Evolutionary conservation across 805 yeast genomes (phyloP).

Genomic region (Yarrowia phangngaensis): DNA sequence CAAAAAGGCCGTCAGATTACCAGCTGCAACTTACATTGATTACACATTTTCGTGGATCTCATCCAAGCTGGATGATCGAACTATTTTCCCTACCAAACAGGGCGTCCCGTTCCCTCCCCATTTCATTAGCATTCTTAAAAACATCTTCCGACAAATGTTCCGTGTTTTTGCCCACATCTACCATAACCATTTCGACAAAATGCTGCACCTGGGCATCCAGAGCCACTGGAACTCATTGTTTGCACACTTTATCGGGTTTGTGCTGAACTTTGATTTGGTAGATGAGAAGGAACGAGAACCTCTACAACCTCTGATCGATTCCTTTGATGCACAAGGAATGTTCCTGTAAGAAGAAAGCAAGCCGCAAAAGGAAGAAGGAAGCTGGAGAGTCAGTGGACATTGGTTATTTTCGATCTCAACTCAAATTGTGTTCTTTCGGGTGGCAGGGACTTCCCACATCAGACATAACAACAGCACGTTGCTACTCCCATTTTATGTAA

Average conservation of each 20-base stretch:
- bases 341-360: too few relatives aligned
- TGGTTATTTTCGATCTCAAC: too few relatives aligned
- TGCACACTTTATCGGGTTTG: constrained; percentile 86
- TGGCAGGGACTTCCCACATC: too few relatives aligned
- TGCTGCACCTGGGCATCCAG: constrained; percentile 86
- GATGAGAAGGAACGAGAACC: constrained; percentile 81
- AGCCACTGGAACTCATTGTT: constrained; percentile 98
- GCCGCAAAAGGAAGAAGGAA: too few relatives aligned
- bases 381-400: too few relatives aligned
- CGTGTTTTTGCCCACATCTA: constrained; percentile 93
- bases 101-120: constrained; percentile 87
- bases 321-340: constrained; percentile 72
- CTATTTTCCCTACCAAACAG: constrained; percentile 84
- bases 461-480: too few relatives aligned
- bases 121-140: constrained; percentile 75
- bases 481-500: too few relatives aligned
- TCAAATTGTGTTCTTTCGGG: too few relatives aligned
- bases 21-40: constrained; percentile 91
- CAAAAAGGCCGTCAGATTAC: constrained; percentile 77
- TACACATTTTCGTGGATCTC: constrained; percentile 87
- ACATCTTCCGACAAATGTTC: constrained; percentile 87
- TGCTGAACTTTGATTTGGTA: constrained; percentile 75
- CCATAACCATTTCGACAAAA: constrained; percentile 89
- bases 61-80: constrained; percentile 81
- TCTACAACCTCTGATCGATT: constrained; percentile 67